phyloP scores from a whole-genome alignment of 1,284 basidiomycete genomes.

The Sporisorium iseilematis-ciliati region DNA sequence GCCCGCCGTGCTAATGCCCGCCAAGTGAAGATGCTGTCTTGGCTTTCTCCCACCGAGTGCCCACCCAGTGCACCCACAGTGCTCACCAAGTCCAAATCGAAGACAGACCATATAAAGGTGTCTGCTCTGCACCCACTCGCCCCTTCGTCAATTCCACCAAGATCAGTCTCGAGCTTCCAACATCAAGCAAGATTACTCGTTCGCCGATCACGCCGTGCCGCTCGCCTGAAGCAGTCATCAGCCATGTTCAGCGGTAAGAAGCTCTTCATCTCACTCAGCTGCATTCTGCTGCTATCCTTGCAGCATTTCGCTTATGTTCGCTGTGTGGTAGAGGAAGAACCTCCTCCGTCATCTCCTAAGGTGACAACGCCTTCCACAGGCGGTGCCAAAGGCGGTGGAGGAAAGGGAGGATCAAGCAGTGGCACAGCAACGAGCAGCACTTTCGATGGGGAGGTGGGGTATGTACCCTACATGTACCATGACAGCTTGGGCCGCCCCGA shows the following conservation, averaged over 20 bases:
- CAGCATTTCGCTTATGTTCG: neutral
- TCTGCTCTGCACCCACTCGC: neutral
- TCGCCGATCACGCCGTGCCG: neutral
- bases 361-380: neutral
- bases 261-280: neutral
- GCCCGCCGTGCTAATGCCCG: too few relatives aligned
- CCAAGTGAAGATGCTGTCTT: too few relatives aligned
- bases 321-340: constrained; percentile 1
- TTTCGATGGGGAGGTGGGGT: neutral
- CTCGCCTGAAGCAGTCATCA: neutral
- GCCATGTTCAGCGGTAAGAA: neutral
- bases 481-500: neutral
- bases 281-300: neutral
- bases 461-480: neutral
- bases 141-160: neutral
- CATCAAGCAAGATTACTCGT: too few relatives aligned
- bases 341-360: neutral
- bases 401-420: neutral
- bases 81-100: too few relatives aligned
- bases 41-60: too few relatives aligned
- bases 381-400: neutral
- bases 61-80: too few relatives aligned
- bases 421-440: neutral
- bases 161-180: neutral
- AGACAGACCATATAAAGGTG: neutral